phyloP scores from a whole-genome alignment of 768 basidiomycete species.

The Tricholoma saponaceum region DNA sequence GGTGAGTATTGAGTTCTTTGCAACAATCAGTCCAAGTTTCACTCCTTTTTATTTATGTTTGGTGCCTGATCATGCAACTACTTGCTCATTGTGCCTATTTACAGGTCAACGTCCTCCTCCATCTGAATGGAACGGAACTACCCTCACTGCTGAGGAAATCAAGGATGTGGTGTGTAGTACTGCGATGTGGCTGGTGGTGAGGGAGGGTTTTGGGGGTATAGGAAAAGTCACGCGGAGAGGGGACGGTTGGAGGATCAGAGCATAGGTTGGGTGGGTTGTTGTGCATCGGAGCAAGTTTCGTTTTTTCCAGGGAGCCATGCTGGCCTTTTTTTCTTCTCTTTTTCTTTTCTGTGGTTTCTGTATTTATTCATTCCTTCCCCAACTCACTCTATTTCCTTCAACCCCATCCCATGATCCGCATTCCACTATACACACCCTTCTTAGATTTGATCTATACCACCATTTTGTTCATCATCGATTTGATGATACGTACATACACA shows the following conservation, averaged over 20 bases:
- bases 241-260: constrained; percentile 73
- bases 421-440: not conserved
- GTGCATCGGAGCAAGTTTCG: too few relatives aligned
- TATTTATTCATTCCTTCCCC: not conserved
- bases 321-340: not conserved
- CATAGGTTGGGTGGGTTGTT: constrained; percentile 26
- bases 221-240: constrained; percentile 76
- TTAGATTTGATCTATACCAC: not conserved
- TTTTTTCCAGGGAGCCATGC: not conserved
- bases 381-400: not conserved
- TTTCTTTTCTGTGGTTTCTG: not conserved
- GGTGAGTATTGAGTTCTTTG: constrained; percentile 19
- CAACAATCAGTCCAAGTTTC: too few relatives aligned
- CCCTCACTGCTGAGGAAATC: constrained; percentile 85
- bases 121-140: constrained; percentile 37
- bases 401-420: too few relatives aligned
- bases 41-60: not conserved
- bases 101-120: constrained; percentile 4
- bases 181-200: constrained; percentile 85
- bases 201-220: constrained; percentile 90
- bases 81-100: not conserved
- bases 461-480: not conserved
- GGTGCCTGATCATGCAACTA: not conserved
- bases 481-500: not conserved
- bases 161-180: constrained; percentile 90